Base-by-base conservation (phyloP, 73 alveolate species). In the Paramecium octaurelia region DNA sequence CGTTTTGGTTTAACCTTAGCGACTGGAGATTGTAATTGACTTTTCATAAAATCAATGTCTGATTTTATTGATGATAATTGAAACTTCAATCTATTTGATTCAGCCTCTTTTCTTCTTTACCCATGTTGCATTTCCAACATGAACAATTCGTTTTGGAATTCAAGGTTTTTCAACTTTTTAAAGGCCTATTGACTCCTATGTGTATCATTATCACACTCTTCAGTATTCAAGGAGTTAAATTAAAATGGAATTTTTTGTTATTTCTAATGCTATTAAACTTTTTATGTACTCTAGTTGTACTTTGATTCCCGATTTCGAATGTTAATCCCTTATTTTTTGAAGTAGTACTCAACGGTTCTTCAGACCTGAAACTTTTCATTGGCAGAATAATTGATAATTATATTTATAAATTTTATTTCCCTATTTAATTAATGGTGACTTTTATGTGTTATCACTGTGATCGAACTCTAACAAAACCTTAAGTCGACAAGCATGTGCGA, bases 391-490 rank as follows among this genome's bases (percentile, higher is more conserved):
- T 64, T 64, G 42, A 31, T 64, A 64, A 31, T 64, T 64, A 64
- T 64, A 64, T 64, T 64, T 21, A 64, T 64, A 64, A 64, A 64
- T 64, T 64, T 64, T 64, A 64, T 64, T 64, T 64, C 21, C 21
- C 31, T 38, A 73, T 73, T 29, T 73, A 73, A 54, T 80, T 80
- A 38, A 88, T 88, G 94, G 94, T 70, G 50, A 88, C 94, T 14
- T 88, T 88, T 44, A 80, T 88, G 43, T 88, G 94, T 43, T 58
- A 88, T 54, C 46, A 88, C 43, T 88, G 94, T 38, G 90, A 88
- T 70, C 23, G 23, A 3, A 88, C 94, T 18, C 42, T 88, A 20
- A 88, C 71, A 31, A 88, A 88, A 44, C 69, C 64, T 21, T 70
- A 88, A 88, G 84, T 88, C 11, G 94, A 88, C 7, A 88, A 88